A percentile compares a stretch with the other conserved stretches of the same genome.
Evolutionary conservation across 805 yeast genomes (phyloP).

Genomic region (Suhomyces emberorum): DNA sequence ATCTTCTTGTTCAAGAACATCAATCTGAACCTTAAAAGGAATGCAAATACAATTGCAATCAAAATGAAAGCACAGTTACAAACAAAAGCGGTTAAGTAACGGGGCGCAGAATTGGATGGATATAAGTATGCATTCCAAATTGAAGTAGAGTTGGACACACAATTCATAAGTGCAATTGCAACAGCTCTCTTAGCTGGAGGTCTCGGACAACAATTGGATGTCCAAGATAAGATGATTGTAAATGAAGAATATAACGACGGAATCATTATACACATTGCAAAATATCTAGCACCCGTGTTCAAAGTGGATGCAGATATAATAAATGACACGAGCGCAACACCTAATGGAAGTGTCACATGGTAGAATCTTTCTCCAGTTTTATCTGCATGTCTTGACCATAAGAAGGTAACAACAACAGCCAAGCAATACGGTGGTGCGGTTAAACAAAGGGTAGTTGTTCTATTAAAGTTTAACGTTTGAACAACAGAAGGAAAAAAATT

Average conservation of each 20-base stretch:
- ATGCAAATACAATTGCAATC: slow-evolving; percentile 38
- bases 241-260: slow-evolving; percentile 54
- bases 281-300: slow-evolving; percentile 55
- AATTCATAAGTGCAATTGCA: slow-evolving; percentile 55
- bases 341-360: slow-evolving; percentile 45
- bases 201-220: slow-evolving; percentile 53
- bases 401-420: slow-evolving; percentile 48
- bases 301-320: slow-evolving; percentile 48
- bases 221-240: slow-evolving; percentile 52
- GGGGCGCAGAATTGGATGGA: slow-evolving; percentile 43
- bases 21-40: slow-evolving; percentile 38
- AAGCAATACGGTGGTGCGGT: slow-evolving; percentile 59
- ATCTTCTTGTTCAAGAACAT: slow-evolving; percentile 39
- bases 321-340: slow-evolving; percentile 43
- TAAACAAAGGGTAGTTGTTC: slow-evolving; percentile 49
- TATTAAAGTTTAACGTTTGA: slow-evolving; percentile 48
- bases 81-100: slow-evolving; percentile 44
- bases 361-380: slow-evolving; percentile 52
- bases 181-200: slow-evolving; percentile 60
- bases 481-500: slow-evolving; percentile 63
- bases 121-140: slow-evolving; percentile 55
- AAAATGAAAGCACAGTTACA: slow-evolving; percentile 48
- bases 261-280: slow-evolving; percentile 59
- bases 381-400: slow-evolving; percentile 57
- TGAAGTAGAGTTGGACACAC: slow-evolving; percentile 53